Percentiles rank a stretch among this genome's conserved stretches.
phyloP scores from a whole-genome alignment of 2,329 filamentous ascomycete species.

The Westerdykella ornata region DNA sequence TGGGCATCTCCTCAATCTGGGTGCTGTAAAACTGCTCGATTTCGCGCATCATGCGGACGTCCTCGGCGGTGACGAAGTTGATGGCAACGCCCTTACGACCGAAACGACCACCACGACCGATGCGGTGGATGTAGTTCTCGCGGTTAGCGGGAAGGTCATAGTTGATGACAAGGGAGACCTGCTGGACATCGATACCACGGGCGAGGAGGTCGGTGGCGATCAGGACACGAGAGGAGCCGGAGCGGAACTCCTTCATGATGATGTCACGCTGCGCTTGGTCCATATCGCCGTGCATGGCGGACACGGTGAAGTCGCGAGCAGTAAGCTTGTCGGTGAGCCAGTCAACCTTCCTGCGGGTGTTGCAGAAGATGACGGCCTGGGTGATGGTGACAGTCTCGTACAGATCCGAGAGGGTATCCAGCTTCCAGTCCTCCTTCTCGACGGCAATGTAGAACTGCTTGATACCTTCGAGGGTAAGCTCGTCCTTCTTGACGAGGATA shows the following conservation, averaged over 20 bases:
- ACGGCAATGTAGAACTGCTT: constrained; percentile 99
- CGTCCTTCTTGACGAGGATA: constrained; percentile 99
- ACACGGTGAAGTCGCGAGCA: constrained; percentile 97
- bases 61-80: constrained; percentile 99
- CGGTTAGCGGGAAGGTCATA: constrained; percentile 98
- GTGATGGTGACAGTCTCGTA: constrained; percentile 99
- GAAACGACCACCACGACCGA: constrained; percentile 98
- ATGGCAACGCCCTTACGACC: constrained; percentile 99
- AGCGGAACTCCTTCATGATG: constrained; percentile 99
- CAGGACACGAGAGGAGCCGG: constrained; percentile 94
- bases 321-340: constrained; percentile 99
- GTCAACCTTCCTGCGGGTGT: constrained; percentile 99
- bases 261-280: constrained; percentile 95
- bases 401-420: constrained; percentile 95
- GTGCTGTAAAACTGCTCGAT: constrained; percentile 99
- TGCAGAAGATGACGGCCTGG: constrained; percentile 99
- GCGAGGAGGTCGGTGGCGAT: constrained; percentile 97
- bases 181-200: constrained; percentile 99
- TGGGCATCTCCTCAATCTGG: constrained; percentile 99
- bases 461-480: constrained; percentile 98
- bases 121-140: constrained; percentile 99
- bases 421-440: constrained; percentile 99
- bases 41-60: constrained; percentile 99
- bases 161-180: constrained; percentile 99
- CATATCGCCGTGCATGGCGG: constrained; percentile 99